Base-by-base conservation (phyloP, 164 flowering plant genomes). In the Macadamia integrifolia region DNA sequence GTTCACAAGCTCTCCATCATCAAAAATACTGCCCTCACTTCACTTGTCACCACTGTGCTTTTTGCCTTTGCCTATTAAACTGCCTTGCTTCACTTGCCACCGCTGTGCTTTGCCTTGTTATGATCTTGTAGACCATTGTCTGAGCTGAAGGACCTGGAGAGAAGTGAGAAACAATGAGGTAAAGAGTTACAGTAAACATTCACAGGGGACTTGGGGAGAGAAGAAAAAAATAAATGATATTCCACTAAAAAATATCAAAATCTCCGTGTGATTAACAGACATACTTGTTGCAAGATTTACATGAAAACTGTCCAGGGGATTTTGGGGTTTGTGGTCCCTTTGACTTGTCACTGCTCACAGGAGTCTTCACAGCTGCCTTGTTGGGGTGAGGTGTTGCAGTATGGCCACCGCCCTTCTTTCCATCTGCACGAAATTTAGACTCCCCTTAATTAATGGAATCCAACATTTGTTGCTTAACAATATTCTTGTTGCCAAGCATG, bases 311-410 rank as follows among this genome's bases (percentile, higher is more conserved):
- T 44, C 80, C 82, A 43, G 55, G 76, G 18, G 84, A 77, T 65
- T 86, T 86, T 5, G 85, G 84, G 7, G 83, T 74, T 52, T 72
- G 75, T 23, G 23, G 23, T 18, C 32, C 65, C 70, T 83, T 81
- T 23, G 76, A 14, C 61, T 80, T 77, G 40, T 71, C 74, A 55
- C 53, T 61, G 17, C 14, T 71, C 3, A 77, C 79, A 58, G 84
- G 68, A 17, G 77, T 62, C 71, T 85, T 87, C n/a, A 67, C 81
- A 50, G 43, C 80, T 52, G 74, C 55, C 72, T 85, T 85, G 44
- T 80, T 46, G 0, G 88, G 92, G 67, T 87, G 76, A 0, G 92
- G 92, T 23, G 92, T 87, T 1, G 87, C 84, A 4, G 72, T 72
- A 64, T 83, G 87, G 12, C n/a, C 79, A 58, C 71, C 82, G 7